Evolutionary conservation across 345 rosid species (phyloP).

Genomic region (Eucalyptus pumila): DNA sequence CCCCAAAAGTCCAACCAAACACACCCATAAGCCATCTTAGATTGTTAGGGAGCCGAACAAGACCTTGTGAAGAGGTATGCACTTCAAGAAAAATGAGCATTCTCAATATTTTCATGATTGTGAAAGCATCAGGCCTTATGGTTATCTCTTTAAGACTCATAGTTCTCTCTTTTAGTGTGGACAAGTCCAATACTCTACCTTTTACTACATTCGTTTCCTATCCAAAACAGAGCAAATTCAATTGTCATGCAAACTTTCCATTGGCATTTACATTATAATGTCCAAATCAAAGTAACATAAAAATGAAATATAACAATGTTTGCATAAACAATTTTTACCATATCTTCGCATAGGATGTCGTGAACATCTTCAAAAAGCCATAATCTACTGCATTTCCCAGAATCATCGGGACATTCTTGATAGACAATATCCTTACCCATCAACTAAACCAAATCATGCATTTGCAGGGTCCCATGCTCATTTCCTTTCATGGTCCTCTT

Average conservation of each 20-base stretch:
- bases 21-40: not conserved
- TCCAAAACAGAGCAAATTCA: not conserved
- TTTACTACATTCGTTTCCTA: too few relatives aligned
- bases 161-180: not conserved
- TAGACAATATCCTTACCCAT: not conserved
- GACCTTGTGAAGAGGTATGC: not conserved
- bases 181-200: not conserved
- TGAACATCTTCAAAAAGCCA: not conserved
- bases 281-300: not conserved
- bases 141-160: not conserved
- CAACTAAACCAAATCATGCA: not conserved
- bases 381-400: not conserved
- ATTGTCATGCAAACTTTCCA: not conserved
- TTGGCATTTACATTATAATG: too few relatives aligned
- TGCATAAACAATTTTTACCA: not conserved
- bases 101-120: not conserved
- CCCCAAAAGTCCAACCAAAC: too few relatives aligned
- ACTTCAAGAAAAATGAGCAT: not conserved
- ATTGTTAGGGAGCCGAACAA: fast-evolving
- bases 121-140: not conserved
- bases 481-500: not conserved
- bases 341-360: not conserved
- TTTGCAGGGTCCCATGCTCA: not conserved
- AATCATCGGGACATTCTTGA: fast-evolving
- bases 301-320: not conserved